phyloP scores from a whole-genome alignment of 1,284 basidiomycete species.

The Waitea zeae region DNA sequence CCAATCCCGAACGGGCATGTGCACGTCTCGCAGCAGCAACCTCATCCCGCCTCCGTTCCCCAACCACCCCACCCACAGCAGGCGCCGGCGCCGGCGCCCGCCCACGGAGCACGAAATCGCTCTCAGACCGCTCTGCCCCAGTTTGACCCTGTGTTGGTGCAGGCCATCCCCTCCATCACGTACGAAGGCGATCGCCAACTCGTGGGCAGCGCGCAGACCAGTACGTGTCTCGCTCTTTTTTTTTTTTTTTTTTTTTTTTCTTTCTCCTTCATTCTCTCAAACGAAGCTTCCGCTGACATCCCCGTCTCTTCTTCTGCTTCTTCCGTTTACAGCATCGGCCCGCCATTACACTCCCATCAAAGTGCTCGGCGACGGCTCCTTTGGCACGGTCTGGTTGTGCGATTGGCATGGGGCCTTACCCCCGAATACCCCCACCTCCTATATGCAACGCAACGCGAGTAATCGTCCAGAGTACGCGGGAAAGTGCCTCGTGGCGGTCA shows the following conservation, averaged over 20 bases:
- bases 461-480: conserved; percentile 89
- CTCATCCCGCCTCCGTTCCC: conserved; percentile 12
- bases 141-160: conserved; percentile 44
- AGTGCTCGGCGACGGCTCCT: conserved; percentile 89
- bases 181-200: conserved; percentile 46
- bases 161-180: conserved; percentile 55
- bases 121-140: background rate
- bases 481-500: conserved; percentile 92
- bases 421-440: conserved; percentile 71
- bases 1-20: conserved; percentile 15
- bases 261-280: conserved; percentile 4
- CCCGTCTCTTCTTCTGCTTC: conserved; percentile 6
- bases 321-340: conserved; percentile 15
- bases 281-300: too few species aligned
- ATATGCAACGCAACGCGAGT: conserved; percentile 81
- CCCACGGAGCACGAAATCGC: too few species aligned
- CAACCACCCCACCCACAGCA: conserved; percentile 12
- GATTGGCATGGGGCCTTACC: conserved; percentile 97
- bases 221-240: conserved; percentile 37
- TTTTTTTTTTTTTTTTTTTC: conserved; percentile 7
- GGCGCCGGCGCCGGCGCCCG: conserved; percentile 9
- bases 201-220: conserved; percentile 52
- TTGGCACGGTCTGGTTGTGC: conserved; percentile 96
- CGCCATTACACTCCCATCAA: conserved; percentile 49
- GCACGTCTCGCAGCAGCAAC: conserved; percentile 10